Base-by-base conservation (phyloP, 306 rosid genomes). In the Calophaca sinica region DNA sequence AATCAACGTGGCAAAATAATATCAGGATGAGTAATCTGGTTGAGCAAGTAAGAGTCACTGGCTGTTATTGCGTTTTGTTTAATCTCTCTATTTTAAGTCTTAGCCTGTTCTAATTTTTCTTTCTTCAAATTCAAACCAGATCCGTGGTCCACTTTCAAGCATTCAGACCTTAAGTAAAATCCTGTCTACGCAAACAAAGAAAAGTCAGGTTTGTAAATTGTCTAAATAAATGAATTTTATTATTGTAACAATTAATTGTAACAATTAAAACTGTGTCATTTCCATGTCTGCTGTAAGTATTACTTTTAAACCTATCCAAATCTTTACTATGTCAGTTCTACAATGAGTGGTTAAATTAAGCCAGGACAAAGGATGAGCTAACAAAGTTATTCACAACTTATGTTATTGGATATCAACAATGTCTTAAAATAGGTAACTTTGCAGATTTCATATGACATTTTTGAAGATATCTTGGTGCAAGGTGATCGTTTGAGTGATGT, bases 131-230 rank as follows among this genome's bases (percentile, higher is more conserved):
- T 39, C 54, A 66, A 80, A 36, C 33, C 89, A 94, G 98, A 91
- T 94, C 75, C 96, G 94, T 57, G 91, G 91, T 79, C 94, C 98
- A 66, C 97, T 94, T 82, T 90, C 96, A 76, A 91, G 96, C 83
- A 90, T 94, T 73, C 91, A 82, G 78, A 88, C 89, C 79, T 87
- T 94, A 70, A 86, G 98, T 83, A 94, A 88, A 82, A 91, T 94
- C 90, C 81, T 94, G 66, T 90, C 96, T 41, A 31, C 81, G 52
- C 97, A 91, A 81, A 81, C 87, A 79, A 87, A 86, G 85, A 91
- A 85, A 78, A 86, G 84, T 57, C 93, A 94, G 98, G 97, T 91
- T 70, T 80, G 89, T 72, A 62, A 41, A 54, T 36, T 52, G 1
- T 48, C 67, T 73, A 13, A 68, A 39, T 69, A 68, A 49, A 70